Conservation (phyloP, 805 yeast genomes). For the Brettanomyces sp. region DNA sequence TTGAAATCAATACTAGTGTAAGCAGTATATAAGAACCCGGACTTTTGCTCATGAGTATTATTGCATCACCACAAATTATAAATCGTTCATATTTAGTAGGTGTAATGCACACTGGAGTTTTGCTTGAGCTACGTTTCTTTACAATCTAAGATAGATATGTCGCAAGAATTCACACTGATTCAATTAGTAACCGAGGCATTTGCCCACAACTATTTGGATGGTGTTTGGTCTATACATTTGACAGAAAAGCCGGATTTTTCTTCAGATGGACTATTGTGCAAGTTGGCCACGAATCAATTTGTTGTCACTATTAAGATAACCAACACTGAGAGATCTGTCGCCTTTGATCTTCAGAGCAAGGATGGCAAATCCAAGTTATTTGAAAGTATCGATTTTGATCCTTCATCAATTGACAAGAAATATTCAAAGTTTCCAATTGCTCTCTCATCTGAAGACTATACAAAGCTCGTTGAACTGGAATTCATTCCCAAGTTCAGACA, state of each 20-base stretch:
- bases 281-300: background rate
- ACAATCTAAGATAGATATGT: too few relatives aligned
- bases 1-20: too few relatives aligned
- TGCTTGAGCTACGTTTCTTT: too few relatives aligned
- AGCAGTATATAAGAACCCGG: too few relatives aligned
- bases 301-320: background rate
- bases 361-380: background rate
- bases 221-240: background rate
- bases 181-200: background rate
- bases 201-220: background rate
- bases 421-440: background rate
- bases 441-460: background rate
- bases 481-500: background rate
- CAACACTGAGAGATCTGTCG: background rate
- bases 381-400: background rate
- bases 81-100: too few relatives aligned
- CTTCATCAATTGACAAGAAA: too few relatives aligned
- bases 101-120: too few relatives aligned
- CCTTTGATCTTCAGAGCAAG: conserved; percentile 1
- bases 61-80: too few relatives aligned
- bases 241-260: too few relatives aligned
- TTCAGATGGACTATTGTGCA: too few relatives aligned
- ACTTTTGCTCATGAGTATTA: too few relatives aligned
- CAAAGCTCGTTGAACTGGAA: too few relatives aligned
- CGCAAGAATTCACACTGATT: background rate